Percentiles rank a stretch among this genome's conserved stretches.
These are phyloP conservation scores for Aspergillus leporis DNA, from an alignment of 495 filamentous ascomycete species.

Conservation along the genomic window DNA sequence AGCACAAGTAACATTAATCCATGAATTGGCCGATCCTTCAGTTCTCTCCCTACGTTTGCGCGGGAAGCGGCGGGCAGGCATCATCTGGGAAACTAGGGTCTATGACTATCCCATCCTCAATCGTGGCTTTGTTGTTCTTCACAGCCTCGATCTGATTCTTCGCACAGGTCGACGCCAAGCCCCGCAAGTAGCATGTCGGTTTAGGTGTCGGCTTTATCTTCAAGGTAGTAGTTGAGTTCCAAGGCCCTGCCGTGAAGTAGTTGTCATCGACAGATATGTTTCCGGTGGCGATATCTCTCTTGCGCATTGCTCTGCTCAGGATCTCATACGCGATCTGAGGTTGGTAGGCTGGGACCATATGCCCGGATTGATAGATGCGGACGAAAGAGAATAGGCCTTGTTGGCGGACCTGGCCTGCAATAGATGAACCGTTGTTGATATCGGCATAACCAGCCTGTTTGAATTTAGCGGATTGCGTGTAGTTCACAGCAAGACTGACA, in stretches of 20 bases:
- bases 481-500: conserved; percentile 42
- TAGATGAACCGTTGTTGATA: conserved; percentile 45
- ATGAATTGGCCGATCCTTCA: too few relatives aligned
- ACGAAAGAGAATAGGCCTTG: conserved; percentile 59
- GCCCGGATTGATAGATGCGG: conserved; percentile 60
- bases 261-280: conserved; percentile 30
- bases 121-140: conserved; percentile 43
- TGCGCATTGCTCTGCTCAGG: conserved; percentile 54
- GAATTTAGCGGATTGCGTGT: conserved; percentile 43
- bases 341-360: conserved; percentile 62
- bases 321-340: conserved; percentile 55
- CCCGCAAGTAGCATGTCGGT: conserved; percentile 50
- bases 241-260: conserved; percentile 51
- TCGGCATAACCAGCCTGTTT: conserved; percentile 49
- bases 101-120: conserved; percentile 52
- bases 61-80: too few relatives aligned
- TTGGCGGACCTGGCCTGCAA: conserved; percentile 56
- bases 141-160: conserved; percentile 49
- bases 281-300: conserved; percentile 59
- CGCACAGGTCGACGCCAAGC: conserved; percentile 41
- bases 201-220: conserved; percentile 36
- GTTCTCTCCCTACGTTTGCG: too few relatives aligned
- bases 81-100: background rate
- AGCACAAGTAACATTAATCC: too few relatives aligned
- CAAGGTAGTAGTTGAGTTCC: conserved; percentile 54